Evolutionary conservation across 345 rosid genomes (phyloP), one percentile per base, ranked within the genome.

Genomic region (Hypericum androsaemum): DNA sequence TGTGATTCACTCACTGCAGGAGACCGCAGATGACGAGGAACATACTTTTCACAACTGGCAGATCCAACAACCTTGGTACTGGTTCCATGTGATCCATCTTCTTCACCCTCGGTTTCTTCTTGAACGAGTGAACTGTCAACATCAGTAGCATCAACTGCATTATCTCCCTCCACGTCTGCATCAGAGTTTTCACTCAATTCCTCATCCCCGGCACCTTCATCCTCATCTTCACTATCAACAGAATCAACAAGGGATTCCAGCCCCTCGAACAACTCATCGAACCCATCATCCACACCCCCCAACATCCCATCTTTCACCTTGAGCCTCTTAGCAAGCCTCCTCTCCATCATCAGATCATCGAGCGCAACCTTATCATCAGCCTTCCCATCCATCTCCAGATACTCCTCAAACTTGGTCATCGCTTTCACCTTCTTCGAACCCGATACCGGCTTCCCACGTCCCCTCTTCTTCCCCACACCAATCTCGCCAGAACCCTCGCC

Each of bases 261-360:
- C 8, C 76, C 89, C 63, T 71, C 74, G 15, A 88, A 54, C 28
- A 85, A 63, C 17, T 50, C 36, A 62, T 77, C 74, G 41, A 92
- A 56, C 15, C 74, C 83, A 67, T 88, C 98, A 63, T 85, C 85
- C 53, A 54, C 48, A 22, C 84, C 88, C 64, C 81, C 67, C 64
- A 88, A 60, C 59, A 76, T 78, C 12, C 94, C 86, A 28, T 56
- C 69, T 58, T 92, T 92, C 49, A 78, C 80, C 70, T 78, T 88
- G 56, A 92, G 89, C 68, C 77, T 88, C 86, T 81, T 88, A 7
- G 89, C 94, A 39, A 92, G 89, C 63, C 68, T 83, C 67, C 69
- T 88, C 69, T 92, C 98, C 63, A 85, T 38, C 58, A 61, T 68
- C 67, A 72, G 39, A 79, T 92, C 98, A 53, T 79, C 70, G 8